A percentile compares a stretch with the other conserved stretches of the same genome.
phyloP scores from a whole-genome alignment of 768 basidiomycete genomes.

The Rhizopogon vinicolor region DNA sequence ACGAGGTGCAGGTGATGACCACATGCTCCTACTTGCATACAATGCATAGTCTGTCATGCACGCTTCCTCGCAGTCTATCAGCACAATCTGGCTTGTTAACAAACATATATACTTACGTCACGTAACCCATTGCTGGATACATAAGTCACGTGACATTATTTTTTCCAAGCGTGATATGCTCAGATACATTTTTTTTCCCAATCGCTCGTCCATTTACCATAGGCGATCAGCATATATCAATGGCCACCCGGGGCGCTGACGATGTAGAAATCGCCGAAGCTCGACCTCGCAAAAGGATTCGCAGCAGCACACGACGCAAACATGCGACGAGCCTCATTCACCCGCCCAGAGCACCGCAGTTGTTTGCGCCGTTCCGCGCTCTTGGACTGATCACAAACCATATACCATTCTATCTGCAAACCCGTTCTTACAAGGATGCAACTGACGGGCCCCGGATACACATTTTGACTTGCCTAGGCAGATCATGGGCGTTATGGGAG shows the following conservation, averaged over 20 bases:
- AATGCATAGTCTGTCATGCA: too few relatives aligned
- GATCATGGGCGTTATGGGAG: slow-evolving; percentile 94
- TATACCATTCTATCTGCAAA: slow-evolving; percentile 85
- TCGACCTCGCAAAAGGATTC: slow-evolving; percentile 22
- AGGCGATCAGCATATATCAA: background rate
- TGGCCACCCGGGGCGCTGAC: slow-evolving; percentile 8
- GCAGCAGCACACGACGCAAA: slow-evolving; percentile 6
- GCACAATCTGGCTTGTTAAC: too few relatives aligned
- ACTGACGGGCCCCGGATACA: slow-evolving; percentile 81
- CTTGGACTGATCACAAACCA: slow-evolving; percentile 92
- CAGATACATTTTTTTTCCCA: background rate
- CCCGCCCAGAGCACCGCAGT: slow-evolving; percentile 18
- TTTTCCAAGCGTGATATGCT: background rate
- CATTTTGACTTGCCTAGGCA: slow-evolving; percentile 82
- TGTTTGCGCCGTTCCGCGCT: slow-evolving; percentile 94
- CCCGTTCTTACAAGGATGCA: slow-evolving; percentile 78
- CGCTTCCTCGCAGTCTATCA: too few relatives aligned
- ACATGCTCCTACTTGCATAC: too few relatives aligned
- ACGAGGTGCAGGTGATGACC: too few relatives aligned
- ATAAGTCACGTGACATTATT: slow-evolving; percentile 3
- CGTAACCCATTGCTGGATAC: too few relatives aligned
- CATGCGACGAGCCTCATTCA: slow-evolving; percentile 5
- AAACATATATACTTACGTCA: too few relatives aligned
- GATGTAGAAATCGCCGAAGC: slow-evolving; percentile 10
- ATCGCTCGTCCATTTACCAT: background rate